Conservation (phyloP, 306 rosid genomes). For the Prunus persica region DNA sequence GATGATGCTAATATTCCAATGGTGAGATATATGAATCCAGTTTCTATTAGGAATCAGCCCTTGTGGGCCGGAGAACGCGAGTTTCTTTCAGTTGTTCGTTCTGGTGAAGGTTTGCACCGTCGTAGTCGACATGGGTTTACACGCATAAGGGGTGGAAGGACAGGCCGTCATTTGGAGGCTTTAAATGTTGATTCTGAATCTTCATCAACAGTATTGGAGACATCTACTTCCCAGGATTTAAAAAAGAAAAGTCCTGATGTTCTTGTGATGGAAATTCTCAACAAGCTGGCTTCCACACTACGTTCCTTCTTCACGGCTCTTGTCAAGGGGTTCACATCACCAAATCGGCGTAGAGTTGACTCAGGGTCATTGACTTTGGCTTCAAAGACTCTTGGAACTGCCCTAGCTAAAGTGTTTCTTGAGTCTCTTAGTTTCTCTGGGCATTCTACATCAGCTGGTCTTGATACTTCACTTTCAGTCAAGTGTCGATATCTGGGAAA, state of each 20-base stretch:
- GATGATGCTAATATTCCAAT: conserved; percentile 78
- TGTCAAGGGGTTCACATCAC: conserved; percentile 88
- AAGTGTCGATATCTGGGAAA: conserved; percentile 96
- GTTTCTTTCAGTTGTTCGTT: conserved; percentile 84
- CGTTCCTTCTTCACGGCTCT: conserved; percentile 91
- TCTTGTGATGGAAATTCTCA: conserved; percentile 72
- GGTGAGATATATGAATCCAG: conserved; percentile 84
- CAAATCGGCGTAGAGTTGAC: conserved; percentile 90
- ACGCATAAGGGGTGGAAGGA: conserved; percentile 90
- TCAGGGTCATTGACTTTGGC: conserved; percentile 77
- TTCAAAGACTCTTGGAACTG: conserved; percentile 91
- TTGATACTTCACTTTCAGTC: conserved; percentile 66
- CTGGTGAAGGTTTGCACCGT: conserved; percentile 89
- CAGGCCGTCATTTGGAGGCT: conserved; percentile 77
- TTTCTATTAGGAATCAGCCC: conserved; percentile 73
- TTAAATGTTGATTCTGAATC: conserved; percentile 72
- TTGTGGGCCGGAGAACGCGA: conserved; percentile 90
- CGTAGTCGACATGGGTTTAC: conserved; percentile 79
- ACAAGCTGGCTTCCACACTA: conserved; percentile 76
- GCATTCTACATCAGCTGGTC: conserved; percentile 61
- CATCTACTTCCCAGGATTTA: conserved; percentile 66
- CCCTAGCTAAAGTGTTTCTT: conserved; percentile 72
- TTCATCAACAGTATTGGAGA: conserved; percentile 52
- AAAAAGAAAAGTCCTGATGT: conserved; percentile 95
- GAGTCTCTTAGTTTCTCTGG: conserved; percentile 92